Conservation (phyloP, 148 eudicot species). For the Rhododendron henanense region DNA sequence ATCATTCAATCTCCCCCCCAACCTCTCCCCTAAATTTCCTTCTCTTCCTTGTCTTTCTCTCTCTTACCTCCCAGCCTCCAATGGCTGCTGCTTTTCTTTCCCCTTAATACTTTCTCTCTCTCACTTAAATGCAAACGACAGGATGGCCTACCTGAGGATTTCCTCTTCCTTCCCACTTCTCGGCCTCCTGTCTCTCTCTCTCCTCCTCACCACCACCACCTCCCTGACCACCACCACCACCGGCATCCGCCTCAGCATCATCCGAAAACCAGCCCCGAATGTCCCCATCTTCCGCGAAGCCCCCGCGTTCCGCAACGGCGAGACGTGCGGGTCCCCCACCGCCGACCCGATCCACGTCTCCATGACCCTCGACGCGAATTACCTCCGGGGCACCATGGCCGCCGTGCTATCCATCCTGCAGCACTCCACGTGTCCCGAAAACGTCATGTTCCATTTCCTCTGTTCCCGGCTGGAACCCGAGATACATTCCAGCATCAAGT, state of each 20-base stretch:
- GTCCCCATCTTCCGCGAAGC: conserved; percentile 24
- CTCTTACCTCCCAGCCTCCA: conserved; percentile 12
- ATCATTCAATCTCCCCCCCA: conserved; percentile 5
- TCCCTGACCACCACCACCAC: neutral
- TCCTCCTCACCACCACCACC: conserved; percentile 6
- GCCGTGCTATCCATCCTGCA: conserved; percentile 38
- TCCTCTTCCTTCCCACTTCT: neutral
- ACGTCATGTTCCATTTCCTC: conserved; percentile 29
- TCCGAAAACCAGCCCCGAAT: conserved; percentile 12
- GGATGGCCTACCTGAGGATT: conserved; percentile 22
- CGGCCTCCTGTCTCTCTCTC: conserved; percentile 15
- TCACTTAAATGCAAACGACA: conserved; percentile 14
- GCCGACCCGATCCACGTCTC: conserved; percentile 21
- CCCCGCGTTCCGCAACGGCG: conserved; percentile 22
- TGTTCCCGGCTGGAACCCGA: conserved; percentile 14
- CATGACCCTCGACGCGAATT: conserved; percentile 40
- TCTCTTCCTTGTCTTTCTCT: conserved; percentile 1
- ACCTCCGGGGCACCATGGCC: conserved; percentile 38
- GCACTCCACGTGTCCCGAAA: conserved; percentile 37
- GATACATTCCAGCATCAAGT: conserved; percentile 24
- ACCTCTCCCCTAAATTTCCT: neutral
- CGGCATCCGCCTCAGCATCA: conserved; percentile 15
- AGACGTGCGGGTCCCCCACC: neutral
- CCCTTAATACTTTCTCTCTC: neutral
- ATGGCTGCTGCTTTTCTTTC: conserved; percentile 11